These are phyloP conservation scores for Mycena olivaceomarginata DNA, from an alignment of 768 basidiomycete genomes.

Conservation along the genomic window DNA sequence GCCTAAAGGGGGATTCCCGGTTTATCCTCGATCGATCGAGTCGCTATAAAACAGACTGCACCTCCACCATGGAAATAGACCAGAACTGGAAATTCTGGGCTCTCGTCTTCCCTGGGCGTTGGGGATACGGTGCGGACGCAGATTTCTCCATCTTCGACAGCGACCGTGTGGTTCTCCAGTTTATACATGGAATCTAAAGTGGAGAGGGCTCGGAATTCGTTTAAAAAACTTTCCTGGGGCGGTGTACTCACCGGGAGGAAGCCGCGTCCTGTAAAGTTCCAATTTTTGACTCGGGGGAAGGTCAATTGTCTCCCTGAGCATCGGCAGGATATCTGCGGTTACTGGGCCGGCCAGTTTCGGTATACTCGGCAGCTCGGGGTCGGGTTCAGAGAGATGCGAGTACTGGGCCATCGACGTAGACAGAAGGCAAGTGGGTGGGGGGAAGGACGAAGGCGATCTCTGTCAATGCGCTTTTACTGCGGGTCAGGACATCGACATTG, in stretches of 20 bases:
- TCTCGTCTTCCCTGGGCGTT: neutral
- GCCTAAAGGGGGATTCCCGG: neutral
- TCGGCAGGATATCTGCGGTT: no score
- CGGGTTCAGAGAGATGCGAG: no score
- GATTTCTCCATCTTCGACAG: constrained; percentile 24
- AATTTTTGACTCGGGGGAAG: no score
- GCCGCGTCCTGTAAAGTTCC: no score
- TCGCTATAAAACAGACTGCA: neutral
- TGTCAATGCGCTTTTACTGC: no score
- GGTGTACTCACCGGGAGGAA: neutral
- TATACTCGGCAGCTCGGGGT: neutral
- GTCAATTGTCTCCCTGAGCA: no score
- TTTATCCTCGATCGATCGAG: neutral
- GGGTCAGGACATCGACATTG: no score
- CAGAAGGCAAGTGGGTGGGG: no score
- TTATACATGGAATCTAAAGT: constrained; percentile 5
- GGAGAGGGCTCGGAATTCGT: no score
- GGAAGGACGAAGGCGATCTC: no score
- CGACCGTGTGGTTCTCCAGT: neutral
- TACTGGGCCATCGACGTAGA: no score
- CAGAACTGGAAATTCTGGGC: neutral
- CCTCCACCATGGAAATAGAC: constrained; percentile 22
- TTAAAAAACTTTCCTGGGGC: neutral
- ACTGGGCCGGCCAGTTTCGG: no score
- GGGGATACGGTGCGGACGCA: neutral